phyloP scores from a whole-genome alignment of 148 eudicot genomes.

The Camellia sinensis region DNA sequence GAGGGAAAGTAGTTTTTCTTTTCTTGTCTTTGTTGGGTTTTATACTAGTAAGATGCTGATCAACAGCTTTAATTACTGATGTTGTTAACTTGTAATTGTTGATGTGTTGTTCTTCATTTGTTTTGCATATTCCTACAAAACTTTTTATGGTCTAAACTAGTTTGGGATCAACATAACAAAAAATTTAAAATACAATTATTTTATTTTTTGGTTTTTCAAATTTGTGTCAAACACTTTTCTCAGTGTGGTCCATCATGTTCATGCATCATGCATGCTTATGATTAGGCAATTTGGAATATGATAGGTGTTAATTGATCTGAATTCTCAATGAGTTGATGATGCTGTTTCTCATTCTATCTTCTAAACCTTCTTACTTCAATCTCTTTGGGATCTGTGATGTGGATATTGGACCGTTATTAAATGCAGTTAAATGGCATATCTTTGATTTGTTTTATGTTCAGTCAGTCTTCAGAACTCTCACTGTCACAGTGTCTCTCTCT shows the following conservation, averaged over 20 bases:
- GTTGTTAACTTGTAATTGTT: background rate
- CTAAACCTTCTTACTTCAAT: background rate
- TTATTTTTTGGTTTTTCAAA: no score
- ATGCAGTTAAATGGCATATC: slow-evolving; percentile 15
- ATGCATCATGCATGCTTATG: background rate
- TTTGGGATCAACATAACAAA: no score
- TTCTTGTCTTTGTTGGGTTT: background rate
- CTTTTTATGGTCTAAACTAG: no score
- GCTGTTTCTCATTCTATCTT: background rate
- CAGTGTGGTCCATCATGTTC: background rate
- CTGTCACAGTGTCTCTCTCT: slow-evolving; percentile 17
- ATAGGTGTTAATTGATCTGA: background rate
- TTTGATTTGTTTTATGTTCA: slow-evolving; percentile 24
- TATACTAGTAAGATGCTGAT: slow-evolving; percentile 5
- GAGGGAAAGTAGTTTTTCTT: background rate
- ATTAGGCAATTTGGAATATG: background rate
- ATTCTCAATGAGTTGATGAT: background rate
- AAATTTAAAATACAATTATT: no score
- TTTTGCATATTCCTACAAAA: background rate
- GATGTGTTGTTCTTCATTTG: background rate
- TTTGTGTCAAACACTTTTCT: no score
- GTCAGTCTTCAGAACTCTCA: slow-evolving; percentile 15
- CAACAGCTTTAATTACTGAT: background rate
- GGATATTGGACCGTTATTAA: slow-evolving; percentile 12
- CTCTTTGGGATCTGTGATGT: slow-evolving; percentile 29